These are phyloP conservation scores for Paramecium caudatum DNA, from an alignment of 73 alveolate species.

Conservation along the genomic window DNA sequence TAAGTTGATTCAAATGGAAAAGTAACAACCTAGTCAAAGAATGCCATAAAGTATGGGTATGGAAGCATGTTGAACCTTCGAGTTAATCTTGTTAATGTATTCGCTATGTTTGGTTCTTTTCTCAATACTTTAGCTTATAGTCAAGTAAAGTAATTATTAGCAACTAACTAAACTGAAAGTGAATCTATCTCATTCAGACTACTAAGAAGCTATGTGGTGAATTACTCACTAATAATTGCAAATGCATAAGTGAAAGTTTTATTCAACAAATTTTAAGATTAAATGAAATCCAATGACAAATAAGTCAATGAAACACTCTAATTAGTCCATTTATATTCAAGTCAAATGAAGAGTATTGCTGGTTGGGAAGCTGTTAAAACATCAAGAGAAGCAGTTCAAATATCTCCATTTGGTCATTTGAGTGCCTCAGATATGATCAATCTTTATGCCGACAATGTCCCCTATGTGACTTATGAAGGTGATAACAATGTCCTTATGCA, in stretches of 20 bases:
- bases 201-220: constrained; percentile 48
- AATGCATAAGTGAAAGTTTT: constrained; percentile 23
- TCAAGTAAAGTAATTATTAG: constrained; percentile 21
- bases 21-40: constrained; percentile 71
- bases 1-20: constrained; percentile 82
- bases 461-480: constrained; percentile 81
- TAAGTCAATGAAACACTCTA: constrained; percentile 36
- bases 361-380: constrained; percentile 72
- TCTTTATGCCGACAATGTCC: constrained; percentile 39
- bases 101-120: constrained; percentile 45
- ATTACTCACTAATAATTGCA: constrained; percentile 14
- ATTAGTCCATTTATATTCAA: constrained; percentile 68
- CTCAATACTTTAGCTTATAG: constrained; percentile 40
- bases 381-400: constrained; percentile 53
- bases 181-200: constrained; percentile 34
- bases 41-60: constrained; percentile 73
- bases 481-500: constrained; percentile 79
- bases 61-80: constrained; percentile 74
- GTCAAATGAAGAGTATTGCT: constrained; percentile 55
- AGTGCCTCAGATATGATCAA: not conserved
- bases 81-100: constrained; percentile 34
- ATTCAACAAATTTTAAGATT: not conserved
- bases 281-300: constrained; percentile 6
- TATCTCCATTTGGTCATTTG: constrained; percentile 68
- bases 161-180: constrained; percentile 45